Conservation (phyloP, 345 rosid genomes). For the Eucalyptus erythrocorys region DNA sequence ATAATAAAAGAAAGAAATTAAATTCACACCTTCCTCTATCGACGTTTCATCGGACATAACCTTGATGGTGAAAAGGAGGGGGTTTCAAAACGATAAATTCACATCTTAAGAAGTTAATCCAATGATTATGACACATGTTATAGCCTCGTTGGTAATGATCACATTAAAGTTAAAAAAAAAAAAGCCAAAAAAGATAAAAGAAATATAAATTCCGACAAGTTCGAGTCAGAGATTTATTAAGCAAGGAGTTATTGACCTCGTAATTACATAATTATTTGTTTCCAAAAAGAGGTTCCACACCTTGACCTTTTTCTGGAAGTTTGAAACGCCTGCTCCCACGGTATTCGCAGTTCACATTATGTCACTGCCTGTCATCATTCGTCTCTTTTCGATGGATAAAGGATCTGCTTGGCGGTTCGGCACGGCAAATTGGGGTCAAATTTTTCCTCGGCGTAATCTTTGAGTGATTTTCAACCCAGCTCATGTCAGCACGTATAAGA, state of each 20-base stretch:
- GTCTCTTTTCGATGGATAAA: too few species aligned
- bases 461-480: not conserved
- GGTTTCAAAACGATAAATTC: not conserved
- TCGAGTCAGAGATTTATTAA: not conserved
- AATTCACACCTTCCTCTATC: not conserved
- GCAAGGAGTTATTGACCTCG: not conserved
- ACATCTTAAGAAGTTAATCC: not conserved
- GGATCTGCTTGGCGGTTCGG: not conserved
- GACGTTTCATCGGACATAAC: accelerated
- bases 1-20: not conserved
- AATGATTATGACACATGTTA: not conserved
- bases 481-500: not conserved
- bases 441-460: not conserved
- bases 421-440: not conserved
- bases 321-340: not conserved
- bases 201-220: too few species aligned
- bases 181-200: too few species aligned
- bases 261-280: too few species aligned
- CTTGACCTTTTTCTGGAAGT: not conserved
- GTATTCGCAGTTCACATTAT: too few species aligned
- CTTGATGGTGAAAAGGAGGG: not conserved
- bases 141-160: accelerated
- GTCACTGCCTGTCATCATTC: too few species aligned
- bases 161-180: too few species aligned
- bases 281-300: not conserved